These are phyloP conservation scores for Globisporangium mamillatum DNA, from an alignment of 352 stramenopile genomes.

Conservation along the genomic window DNA sequence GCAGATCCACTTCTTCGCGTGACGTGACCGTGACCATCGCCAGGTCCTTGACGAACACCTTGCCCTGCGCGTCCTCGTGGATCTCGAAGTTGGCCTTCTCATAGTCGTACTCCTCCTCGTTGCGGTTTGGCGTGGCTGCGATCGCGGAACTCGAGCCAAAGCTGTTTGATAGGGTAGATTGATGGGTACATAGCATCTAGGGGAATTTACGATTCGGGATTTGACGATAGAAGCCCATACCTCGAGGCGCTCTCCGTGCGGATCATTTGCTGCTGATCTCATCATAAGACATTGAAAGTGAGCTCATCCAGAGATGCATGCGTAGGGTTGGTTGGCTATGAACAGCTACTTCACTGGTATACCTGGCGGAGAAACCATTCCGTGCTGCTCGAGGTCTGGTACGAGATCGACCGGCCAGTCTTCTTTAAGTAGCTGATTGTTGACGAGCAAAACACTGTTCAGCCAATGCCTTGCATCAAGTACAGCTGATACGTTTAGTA, in stretches of 20 bases:
- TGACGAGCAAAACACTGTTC: neutral
- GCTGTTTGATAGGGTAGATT: constrained; percentile 18
- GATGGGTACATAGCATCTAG: neutral
- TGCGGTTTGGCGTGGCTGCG: neutral
- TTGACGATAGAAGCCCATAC: constrained; percentile 15
- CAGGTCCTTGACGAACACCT: constrained; percentile 93
- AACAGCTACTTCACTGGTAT: neutral
- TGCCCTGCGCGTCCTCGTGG: constrained; percentile 89
- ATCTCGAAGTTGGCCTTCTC: constrained; percentile 91
- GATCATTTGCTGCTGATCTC: constrained; percentile 52
- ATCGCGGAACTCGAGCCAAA: constrained; percentile 48
- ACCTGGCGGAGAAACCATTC: constrained; percentile 86
- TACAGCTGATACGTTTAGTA: neutral
- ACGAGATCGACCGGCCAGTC: constrained; percentile 55
- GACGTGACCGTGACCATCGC: constrained; percentile 89
- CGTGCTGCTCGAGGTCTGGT: constrained; percentile 74
- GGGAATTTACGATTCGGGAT: neutral
- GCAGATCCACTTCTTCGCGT: constrained; percentile 77
- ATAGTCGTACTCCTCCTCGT: constrained; percentile 83
- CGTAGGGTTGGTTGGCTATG: too few species aligned
- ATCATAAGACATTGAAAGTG: neutral
- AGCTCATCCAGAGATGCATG: neutral
- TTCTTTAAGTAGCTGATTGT: constrained; percentile 66
- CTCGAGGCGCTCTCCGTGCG: constrained; percentile 62
- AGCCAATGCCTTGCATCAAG: neutral